Percentiles rank a stretch among this genome's conserved stretches.
phyloP scores from a whole-genome alignment of 805 yeast genomes.

The Saccharomycopsis lassenensis region DNA sequence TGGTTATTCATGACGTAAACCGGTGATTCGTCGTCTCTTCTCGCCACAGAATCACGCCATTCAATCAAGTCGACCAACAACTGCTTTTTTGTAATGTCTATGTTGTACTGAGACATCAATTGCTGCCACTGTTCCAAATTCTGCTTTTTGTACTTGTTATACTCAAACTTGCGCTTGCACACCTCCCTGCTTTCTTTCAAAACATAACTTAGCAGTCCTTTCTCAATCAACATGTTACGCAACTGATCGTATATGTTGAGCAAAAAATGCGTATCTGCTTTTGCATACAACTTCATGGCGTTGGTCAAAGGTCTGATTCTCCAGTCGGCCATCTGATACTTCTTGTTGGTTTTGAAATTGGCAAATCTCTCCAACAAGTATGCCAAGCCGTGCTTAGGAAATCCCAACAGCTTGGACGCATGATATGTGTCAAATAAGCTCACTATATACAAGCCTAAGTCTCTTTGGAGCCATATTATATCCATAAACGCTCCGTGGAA shows the following conservation, averaged over 20 bases:
- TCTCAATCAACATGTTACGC: conserved; percentile 47
- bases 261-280: conserved; percentile 91
- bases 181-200: conserved; percentile 67
- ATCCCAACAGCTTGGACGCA: conserved; percentile 72
- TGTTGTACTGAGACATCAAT: conserved; percentile 52
- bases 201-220: conserved; percentile 46
- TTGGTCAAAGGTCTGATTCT: conserved; percentile 72
- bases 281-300: conserved; percentile 76
- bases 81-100: conserved; percentile 42
- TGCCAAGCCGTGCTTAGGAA: conserved; percentile 78
- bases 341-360: conserved; percentile 77
- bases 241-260: conserved; percentile 69
- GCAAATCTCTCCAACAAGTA: conserved; percentile 73
- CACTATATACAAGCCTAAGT: conserved; percentile 83
- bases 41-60: conserved; percentile 79
- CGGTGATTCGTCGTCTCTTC: conserved; percentile 72
- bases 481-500: conserved; percentile 97
- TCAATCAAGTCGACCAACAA: conserved; percentile 51
- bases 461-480: conserved; percentile 93
- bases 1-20: conserved; percentile 80
- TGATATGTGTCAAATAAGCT: conserved; percentile 86
- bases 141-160: conserved; percentile 53
- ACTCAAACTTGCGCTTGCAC: conserved; percentile 74
- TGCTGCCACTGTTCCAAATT: conserved; percentile 57
- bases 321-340: conserved; percentile 97